Evolutionary conservation across 1,284 basidiomycete species (phyloP).

Genomic region (Microbotryum silenes-acaulis): DNA sequence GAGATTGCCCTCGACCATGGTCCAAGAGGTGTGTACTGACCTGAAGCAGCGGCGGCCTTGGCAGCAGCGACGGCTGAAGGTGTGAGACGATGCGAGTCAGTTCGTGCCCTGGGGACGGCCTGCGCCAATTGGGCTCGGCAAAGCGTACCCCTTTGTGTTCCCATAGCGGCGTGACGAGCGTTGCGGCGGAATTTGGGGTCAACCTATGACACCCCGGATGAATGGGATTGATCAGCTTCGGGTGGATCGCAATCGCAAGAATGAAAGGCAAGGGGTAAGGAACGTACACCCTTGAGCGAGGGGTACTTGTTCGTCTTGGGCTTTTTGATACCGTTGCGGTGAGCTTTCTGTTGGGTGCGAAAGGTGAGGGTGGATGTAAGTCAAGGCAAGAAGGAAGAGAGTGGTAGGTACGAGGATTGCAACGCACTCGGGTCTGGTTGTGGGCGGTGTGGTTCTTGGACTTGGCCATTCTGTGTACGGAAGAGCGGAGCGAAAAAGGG

Average conservation of each 20-base stretch:
- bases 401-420: not conserved
- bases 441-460: constrained; percentile 61
- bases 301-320: constrained; percentile 67
- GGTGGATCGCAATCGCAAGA: constrained; percentile 1
- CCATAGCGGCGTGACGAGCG: constrained; percentile 63
- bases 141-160: constrained; percentile 46
- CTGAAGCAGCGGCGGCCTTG: no score
- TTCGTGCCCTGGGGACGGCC: no score
- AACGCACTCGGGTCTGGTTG: constrained; percentile 59
- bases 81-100: no score
- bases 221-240: not conserved
- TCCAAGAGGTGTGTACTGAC: no score
- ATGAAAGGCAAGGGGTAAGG: not conserved
- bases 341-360: constrained; percentile 56
- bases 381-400: not conserved
- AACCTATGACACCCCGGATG: constrained; percentile 49
- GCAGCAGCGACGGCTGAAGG: no score
- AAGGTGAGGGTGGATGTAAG: not conserved
- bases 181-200: constrained; percentile 90
- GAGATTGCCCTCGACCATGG: no score
- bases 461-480: constrained; percentile 45
- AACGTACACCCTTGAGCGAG: constrained; percentile 75
- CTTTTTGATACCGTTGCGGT: constrained; percentile 92
- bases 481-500: no score
- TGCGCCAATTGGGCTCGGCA: no score